Base-by-base conservation (phyloP, 495 filamentous ascomycete genomes). In the Jackrogersella minutella region DNA sequence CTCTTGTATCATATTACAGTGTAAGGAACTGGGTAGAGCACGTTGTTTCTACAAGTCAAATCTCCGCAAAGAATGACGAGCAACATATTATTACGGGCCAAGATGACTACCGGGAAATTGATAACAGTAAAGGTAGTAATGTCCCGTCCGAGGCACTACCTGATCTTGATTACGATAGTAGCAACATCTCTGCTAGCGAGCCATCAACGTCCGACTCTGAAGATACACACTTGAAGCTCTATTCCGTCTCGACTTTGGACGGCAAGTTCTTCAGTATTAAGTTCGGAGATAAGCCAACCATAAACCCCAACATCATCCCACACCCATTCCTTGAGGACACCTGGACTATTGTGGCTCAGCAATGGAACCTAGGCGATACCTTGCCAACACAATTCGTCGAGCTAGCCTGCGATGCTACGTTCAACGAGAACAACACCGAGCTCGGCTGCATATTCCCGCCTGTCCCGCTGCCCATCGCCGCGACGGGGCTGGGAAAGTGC, bases 221-320 rank as follows among this genome's bases (percentile, higher is more conserved):
- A 9, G 46, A 36, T 21, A 73, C 66, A 5, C 75, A 79, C 56
- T 58, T 68, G 46, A 71, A 78, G 41, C 59, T 86, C 14, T 78
- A 73, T 62, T 85, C 83, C 0, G 28, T 70, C 22, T 82, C 80
- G 5, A 81, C 75, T 17, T 11, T 66, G 0, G 73, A 82, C 57
- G 61, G 61, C 30, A 74, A 68, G 28, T 83, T 74, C 68, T 84
- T 82, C 59, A 52, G 49, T 33, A 76, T 86, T 70, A 66, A 74
- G 7, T 82, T 84, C 65, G 79, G 68, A 46, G 56, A 64, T 28
- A 41, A 66, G 4, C 37, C 53, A 8, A 73, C 73, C 53, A 77
- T 80, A 34, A 86, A 85, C 54, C 83, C 84, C 31, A 86, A 82
- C 69, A 81, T 86, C 58, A 75, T 86, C 40, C 82, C 84, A 2